Evolutionary conservation across 2,329 filamentous ascomycete genomes (phyloP).

Genomic region (Colletotrichum lentis): DNA sequence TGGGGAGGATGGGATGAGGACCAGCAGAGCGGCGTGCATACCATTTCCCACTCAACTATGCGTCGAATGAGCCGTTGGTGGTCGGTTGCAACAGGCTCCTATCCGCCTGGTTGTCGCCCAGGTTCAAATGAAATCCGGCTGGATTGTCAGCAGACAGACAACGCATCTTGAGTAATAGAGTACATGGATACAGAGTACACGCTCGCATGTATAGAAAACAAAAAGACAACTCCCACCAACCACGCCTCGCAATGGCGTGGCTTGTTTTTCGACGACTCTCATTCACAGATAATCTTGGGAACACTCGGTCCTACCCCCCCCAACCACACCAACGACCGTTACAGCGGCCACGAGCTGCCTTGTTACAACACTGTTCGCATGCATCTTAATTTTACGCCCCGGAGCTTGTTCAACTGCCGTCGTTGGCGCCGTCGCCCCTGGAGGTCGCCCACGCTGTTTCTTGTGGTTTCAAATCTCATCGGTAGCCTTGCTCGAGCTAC

Average conservation of each 20-base stretch:
- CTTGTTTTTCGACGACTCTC: background rate
- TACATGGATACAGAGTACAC: background rate
- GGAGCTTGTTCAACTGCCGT: background rate
- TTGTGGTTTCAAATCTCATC: slow-evolving; percentile 22
- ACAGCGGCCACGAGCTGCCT: background rate
- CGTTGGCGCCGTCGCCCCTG: slow-evolving; percentile 15
- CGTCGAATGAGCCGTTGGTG: background rate
- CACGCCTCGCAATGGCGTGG: slow-evolving; percentile 1
- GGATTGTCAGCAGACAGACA: slow-evolving; percentile 28
- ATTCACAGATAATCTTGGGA: slow-evolving; percentile 13
- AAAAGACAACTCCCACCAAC: slow-evolving; percentile 2
- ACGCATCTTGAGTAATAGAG: slow-evolving; percentile 1
- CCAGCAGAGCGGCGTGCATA: background rate
- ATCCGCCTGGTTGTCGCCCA: slow-evolving; percentile 1
- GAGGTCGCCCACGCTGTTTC: slow-evolving; percentile 15
- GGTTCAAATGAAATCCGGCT: background rate
- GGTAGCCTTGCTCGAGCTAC: slow-evolving; percentile 2
- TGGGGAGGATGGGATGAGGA: background rate
- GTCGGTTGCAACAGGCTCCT: background rate
- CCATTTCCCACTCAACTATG: background rate
- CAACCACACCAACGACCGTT: background rate
- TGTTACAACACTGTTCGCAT: background rate
- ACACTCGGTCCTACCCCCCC: slow-evolving; percentile 2
- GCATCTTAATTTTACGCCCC: slow-evolving; percentile 5
- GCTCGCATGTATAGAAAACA: no score